Percentiles rank a stretch among this genome's conserved stretches.
Conservation (phyloP, 164 flowering plant genomes). For the Kingdonia uniflora region DNA sequence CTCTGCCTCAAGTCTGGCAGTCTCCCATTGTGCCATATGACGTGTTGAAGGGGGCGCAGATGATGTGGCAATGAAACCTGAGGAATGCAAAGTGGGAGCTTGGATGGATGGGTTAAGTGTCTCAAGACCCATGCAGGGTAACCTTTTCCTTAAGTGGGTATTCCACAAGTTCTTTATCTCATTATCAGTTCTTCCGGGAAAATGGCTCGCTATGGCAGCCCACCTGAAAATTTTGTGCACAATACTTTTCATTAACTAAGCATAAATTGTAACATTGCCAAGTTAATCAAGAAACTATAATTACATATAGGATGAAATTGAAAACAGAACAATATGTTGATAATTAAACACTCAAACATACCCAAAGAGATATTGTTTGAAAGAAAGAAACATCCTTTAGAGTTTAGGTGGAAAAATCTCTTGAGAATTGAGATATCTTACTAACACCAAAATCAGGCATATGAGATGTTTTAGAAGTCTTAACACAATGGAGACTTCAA, state of each 20-base stretch:
- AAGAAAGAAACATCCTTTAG: too few species aligned
- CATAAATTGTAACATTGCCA: too few species aligned
- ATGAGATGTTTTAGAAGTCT: too few species aligned
- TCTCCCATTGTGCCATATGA: constrained; percentile 99
- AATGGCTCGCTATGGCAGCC: constrained; percentile 86
- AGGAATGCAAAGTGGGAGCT: constrained; percentile 24
- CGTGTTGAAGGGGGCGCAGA: constrained; percentile 38
- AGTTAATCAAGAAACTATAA: too few species aligned
- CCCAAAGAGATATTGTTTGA: too few species aligned
- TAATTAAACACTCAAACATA: too few species aligned
- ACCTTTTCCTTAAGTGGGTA: constrained; percentile 88
- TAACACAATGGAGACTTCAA: too few species aligned
- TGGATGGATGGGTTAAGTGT: constrained; percentile 64
- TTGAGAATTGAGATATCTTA: too few species aligned
- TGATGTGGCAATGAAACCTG: neutral
- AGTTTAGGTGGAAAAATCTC: too few species aligned
- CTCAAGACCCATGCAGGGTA: constrained; percentile 50
- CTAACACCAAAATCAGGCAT: too few species aligned
- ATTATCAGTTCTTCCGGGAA: constrained; percentile 94
- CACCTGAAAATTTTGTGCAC: constrained; percentile 39
- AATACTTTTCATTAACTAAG: neutral
- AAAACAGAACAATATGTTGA: neutral
- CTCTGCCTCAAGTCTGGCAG: constrained; percentile 93
- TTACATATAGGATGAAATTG: neutral
- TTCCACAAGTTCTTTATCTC: constrained; percentile 98